Conservation (phyloP, 176 grass and related monocot species). For the Alopecurus myosuroides region DNA sequence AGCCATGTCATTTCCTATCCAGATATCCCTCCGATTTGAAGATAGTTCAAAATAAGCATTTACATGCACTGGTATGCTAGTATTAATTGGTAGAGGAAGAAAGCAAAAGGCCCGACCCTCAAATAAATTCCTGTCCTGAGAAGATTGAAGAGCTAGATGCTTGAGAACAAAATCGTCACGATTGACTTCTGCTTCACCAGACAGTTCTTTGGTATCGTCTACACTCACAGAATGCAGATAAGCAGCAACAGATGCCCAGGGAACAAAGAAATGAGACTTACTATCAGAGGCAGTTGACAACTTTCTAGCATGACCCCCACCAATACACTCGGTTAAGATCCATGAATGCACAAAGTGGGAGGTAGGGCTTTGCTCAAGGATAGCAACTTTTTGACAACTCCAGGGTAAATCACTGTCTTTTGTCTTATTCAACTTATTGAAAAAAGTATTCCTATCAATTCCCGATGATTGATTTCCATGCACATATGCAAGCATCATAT, state of each 20-base stretch:
- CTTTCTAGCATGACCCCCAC: conserved; percentile 74
- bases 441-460: conserved; percentile 83
- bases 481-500: conserved; percentile 72
- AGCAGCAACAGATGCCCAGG: conserved; percentile 94
- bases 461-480: conserved; percentile 59
- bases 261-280: conserved; percentile 84
- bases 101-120: conserved; percentile 93
- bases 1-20: conserved; percentile 95
- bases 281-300: conserved; percentile 63
- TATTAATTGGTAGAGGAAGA: conserved; percentile 87
- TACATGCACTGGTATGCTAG: conserved; percentile 78
- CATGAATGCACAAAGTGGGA: conserved; percentile 56
- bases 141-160: conserved; percentile 45
- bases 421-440: conserved; percentile 81
- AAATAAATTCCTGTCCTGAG: conserved; percentile 47
- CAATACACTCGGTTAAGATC: conserved; percentile 89
- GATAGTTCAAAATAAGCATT: conserved; percentile 99
- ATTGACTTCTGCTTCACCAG: conserved; percentile 43
- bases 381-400: conserved; percentile 74
- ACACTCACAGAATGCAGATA: conserved; percentile 75
- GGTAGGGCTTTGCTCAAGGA: conserved; percentile 64
- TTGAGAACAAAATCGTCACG: conserved; percentile 33
- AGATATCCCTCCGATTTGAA: conserved; percentile 99
- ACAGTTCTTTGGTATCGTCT: conserved; percentile 58
- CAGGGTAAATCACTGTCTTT: conserved; percentile 83